Evolutionary conservation across 78 protist species (phyloP), one percentile per base, ranked within the genome.

Genomic region (Bodo saltans): DNA sequence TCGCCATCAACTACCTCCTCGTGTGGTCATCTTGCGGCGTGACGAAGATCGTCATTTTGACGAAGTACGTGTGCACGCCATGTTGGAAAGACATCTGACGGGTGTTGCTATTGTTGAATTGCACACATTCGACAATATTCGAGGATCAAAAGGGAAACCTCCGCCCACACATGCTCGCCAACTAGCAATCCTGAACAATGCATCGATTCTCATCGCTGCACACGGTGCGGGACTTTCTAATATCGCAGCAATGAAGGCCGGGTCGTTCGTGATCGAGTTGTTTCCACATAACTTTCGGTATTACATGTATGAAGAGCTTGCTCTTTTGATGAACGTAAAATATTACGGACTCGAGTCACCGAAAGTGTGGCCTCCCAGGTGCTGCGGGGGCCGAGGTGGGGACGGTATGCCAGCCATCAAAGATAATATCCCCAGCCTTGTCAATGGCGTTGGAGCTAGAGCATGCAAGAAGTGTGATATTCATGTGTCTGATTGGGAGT

Each of bases 261-360:
- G 78, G 34, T 2, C 69, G 42, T 11, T 2, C 40, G 78, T 73
- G 34, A 39, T 73, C 8, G 78, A 73, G 78, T 39, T 73, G 32
- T 73, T 73, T 39, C 78, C 78, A n/a, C 2, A 73, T 39, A 73
- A 73, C 33, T 73, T 73, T 28, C 78, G 78, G 34, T 28, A 28
- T 39, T 28, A 73, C 78, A 28, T 28, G 78, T 73, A 29, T 39
- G 78, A 73, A n/a, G 78, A 73, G 32, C 78, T 73, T 26, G 47
- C 78, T 12, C 34, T 3, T 21, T 12, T 73, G 34, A 2, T 73
- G 78, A 39, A 39, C 47, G 32, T 73, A 29, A 11, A 11, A 12
- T 73, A 73, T 39, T 21, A 2, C 53, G 47, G 42, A 2, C 28
- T 42, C 53, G 78, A 73, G n/a, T 23, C n/a, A 8, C 60, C 60